phyloP scores from a whole-genome alignment of 176 grass and related monocot genomes.

The Lolium rigidum region DNA sequence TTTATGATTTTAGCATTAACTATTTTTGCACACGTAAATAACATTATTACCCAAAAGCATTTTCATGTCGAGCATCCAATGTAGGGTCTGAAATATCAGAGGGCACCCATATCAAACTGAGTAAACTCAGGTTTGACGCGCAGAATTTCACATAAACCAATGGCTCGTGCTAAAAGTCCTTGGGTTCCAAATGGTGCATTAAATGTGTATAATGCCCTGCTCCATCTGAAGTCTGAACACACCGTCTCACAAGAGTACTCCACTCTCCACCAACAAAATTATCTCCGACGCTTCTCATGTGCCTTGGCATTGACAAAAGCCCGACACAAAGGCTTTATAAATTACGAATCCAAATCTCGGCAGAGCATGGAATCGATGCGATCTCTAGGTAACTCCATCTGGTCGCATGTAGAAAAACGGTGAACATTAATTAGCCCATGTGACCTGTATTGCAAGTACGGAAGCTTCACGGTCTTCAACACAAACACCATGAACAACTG shows the following conservation, averaged over 20 bases:
- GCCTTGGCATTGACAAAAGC: conserved; percentile 27
- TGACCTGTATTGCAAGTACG: not conserved
- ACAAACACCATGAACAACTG: not conserved
- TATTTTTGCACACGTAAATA: not conserved
- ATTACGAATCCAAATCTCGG: conserved; percentile 27
- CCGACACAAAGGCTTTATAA: not conserved
- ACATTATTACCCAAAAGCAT: not conserved
- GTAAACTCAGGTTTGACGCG: not conserved
- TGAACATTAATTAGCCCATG: conserved; percentile 41
- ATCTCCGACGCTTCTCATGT: conserved; percentile 15
- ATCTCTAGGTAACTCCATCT: conserved; percentile 30
- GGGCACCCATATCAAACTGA: not conserved
- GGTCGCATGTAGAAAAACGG: not conserved
- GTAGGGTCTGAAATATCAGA: not conserved
- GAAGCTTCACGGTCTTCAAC: not conserved
- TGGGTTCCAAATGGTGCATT: not conserved
- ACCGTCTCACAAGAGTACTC: not conserved
- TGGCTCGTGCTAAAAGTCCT: not conserved
- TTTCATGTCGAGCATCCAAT: not conserved
- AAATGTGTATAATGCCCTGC: not conserved
- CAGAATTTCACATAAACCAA: not conserved
- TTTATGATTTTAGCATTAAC: not conserved
- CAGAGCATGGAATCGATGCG: conserved; percentile 27
- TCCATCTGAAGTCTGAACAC: not conserved
- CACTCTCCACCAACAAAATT: not conserved